These are phyloP conservation scores for Iberis pinnata DNA, from an alignment of 345 rosid species.

Conservation along the genomic window DNA sequence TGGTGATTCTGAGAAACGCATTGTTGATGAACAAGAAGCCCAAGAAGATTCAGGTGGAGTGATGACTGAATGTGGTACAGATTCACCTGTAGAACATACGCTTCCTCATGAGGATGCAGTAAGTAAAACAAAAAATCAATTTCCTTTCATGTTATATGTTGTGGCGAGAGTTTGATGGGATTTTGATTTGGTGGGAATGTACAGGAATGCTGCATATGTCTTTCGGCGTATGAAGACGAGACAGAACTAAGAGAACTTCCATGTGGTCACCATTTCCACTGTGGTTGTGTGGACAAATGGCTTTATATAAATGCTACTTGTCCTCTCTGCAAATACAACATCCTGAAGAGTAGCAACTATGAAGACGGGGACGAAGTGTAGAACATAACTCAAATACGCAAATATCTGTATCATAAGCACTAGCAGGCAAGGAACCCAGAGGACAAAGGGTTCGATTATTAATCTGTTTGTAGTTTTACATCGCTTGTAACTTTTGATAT, in stretches of 20 bases:
- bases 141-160: background rate
- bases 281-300: constrained; percentile 92
- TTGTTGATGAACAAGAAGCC: constrained; percentile 32
- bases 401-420: constrained; percentile 12
- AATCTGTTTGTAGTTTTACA: constrained; percentile 7
- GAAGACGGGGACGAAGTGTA: constrained; percentile 52
- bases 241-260: constrained; percentile 88
- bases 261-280: constrained; percentile 90
- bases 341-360: constrained; percentile 61
- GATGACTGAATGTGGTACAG: constrained; percentile 79
- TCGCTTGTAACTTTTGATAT: too few species aligned
- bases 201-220: constrained; percentile 98
- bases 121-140: constrained; percentile 14
- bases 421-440: constrained; percentile 18
- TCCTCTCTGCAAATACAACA: constrained; percentile 95
- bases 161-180: background rate
- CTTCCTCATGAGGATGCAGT: constrained; percentile 82
- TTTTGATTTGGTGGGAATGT: constrained; percentile 16
- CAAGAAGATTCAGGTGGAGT: constrained; percentile 58
- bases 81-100: constrained; percentile 53
- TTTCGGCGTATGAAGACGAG: constrained; percentile 76
- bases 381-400: constrained; percentile 18
- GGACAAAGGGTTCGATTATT: background rate
- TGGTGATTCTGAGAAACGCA: constrained; percentile 32
- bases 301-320: constrained; percentile 80